Base-by-base conservation (phyloP, 352 stramenopile species). In the Pythium periplocum region DNA sequence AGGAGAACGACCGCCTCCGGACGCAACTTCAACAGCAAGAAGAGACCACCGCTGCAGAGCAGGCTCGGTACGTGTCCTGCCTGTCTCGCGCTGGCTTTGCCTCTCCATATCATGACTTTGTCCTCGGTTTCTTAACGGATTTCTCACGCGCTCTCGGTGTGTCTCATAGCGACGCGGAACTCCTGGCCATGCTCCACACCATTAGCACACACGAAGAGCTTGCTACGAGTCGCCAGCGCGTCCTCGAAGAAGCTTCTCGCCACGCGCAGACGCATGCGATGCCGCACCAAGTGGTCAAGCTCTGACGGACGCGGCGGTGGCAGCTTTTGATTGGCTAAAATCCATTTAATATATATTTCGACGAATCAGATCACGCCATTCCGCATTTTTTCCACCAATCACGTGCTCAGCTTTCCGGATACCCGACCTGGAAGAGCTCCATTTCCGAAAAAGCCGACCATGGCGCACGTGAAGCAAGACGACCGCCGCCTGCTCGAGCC, bases 401-500 rank as follows among this genome's bases (percentile, higher is more conserved):
- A 52, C 38, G 51, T 33, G 1, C 17, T 46, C 33, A 8, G 35
- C 17, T 32, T 32, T 33, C 31, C 7, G 7, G 30, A 44, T 56
- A 2, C 32, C 37, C 51, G n/a, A 44, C 48, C 48, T 43, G 41
- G 38, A 11, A 44, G 9, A 53, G n/a, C 7, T 12, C 32, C 5
- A 17, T 46, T 52, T 58, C 57, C 31, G 38, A 47, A 40, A 64
- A 64, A 56, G 17, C 37, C 1, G 1, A 46, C 1, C 0, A 26
- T 26, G 61, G 55, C 63, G 6, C 50, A 50, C 1, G 62, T 71
- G 31, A 51, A 64, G 46, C 47, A 67, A 26, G 65, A 82, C 48
- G 68, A 87, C 56, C 65, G 57, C 34, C 80, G 83, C 57, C 60
- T 89, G 44, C 59, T 97, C 51, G 86, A 96, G 78, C 89, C 89